Base-by-base conservation (phyloP, 495 filamentous ascomycete species). In the Clavariopsis aquatica region DNA sequence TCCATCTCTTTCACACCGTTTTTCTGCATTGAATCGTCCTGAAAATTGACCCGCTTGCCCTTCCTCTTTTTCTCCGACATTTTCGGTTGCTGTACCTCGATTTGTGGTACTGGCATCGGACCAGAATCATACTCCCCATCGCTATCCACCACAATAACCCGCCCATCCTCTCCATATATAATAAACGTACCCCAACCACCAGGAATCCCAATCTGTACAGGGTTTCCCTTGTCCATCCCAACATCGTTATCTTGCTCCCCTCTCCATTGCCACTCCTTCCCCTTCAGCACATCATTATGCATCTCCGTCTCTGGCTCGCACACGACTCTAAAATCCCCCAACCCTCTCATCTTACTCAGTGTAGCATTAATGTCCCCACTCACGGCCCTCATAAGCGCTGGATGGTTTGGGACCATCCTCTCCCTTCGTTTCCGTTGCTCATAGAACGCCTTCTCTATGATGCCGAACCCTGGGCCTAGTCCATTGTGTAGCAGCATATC, bases 131-230 rank as follows among this genome's bases (percentile, higher is more conserved):
- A 27, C 7, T 8, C 49, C 3, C 20, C 49, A 27, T 27, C 49
- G 10, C 28, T 28, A 19, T 62, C 59, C n/a, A 62, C 31, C 10
- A 53, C 47, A 26, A 54, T 31, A 5, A 62, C 59, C 2, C 38
- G 27, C 34, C 59, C 59, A 28, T 53, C 49, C 34, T 52, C 28
- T 6, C 59, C 47, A 26, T 45, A 29, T 2, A 62, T 62, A 49
- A 62, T 17, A 47, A 62, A 62, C 5, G 6, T 52, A 2, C 20
- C 20, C 17, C 3, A 34, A 20, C 17, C 6, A n/a, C 19, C 7
- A 0, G 60, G 60, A 1, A 46, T 12, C 20, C 26, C 43, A 5
- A 55, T 34, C 24, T n/a, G 3, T 19, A 55, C 60, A 23, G 24
- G 20, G 20, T 49, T 22, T 54, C 22, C 29, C 29, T 31, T 12